Evolutionary conservation across 1,139 yeast genomes (phyloP), one percentile per base, ranked within the genome.

Genomic region (Geotrichum klebahnii): DNA sequence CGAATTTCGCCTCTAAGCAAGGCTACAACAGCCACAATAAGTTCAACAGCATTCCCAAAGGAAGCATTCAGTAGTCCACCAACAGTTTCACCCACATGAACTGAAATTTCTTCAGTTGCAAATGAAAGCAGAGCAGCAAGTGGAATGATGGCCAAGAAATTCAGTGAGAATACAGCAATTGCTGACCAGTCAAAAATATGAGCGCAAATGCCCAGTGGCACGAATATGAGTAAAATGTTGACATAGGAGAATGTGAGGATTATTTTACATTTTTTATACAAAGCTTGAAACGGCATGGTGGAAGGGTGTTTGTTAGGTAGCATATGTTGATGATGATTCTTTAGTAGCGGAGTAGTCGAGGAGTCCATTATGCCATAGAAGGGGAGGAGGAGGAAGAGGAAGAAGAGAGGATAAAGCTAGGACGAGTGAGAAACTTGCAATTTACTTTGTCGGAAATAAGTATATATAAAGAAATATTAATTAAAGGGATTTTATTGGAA

Each of bases 21-120:
- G 1, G 98, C 98, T 60, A 92, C 88, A 31, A 92, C 74, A 1
- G 96, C 88, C 44, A 92, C 97, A 67, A 92, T 92, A 58, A 94
- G 80, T 70, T 92, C 98, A 26, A 72, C 87, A 5, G 96, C 97
- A 68, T 92, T 92, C 54, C 98, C 98, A 66, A 92, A 86, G 8
- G 97, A 90, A 2, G 97, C 97, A 70, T 92, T 92, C 62, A 92
- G 74, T 57, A 92, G 75, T 0, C 97, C 97, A 17, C 97, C 97
- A 28, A 90, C 60, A 6, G 97, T 89, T 62, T 87, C 63, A 2
- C 55, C 56, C 22, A 88, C 89, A 58, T 84, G 82, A 53, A 80
- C 87, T 36, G 96, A 81, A 54, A 92, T 75, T 63, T 89, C 95
- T 66, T 92, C 98, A 1, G 99, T 92, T 16, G 97, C 95, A 70